phyloP scores from a whole-genome alignment of 1,284 basidiomycete species.

The Sphaerobolus stellatus region DNA sequence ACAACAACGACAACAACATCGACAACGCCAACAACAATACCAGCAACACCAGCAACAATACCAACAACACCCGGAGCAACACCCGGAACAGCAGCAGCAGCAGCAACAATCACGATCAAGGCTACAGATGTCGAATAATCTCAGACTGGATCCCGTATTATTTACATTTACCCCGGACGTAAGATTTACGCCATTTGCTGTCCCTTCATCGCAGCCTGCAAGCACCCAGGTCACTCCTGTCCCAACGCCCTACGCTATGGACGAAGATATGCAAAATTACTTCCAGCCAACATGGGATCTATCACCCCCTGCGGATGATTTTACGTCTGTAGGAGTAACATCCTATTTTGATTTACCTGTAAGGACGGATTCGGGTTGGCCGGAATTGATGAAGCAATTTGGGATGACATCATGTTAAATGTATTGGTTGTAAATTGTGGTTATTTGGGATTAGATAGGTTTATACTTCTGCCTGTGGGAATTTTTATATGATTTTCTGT shows the following conservation, averaged over 20 bases:
- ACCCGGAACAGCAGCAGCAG: too few species aligned
- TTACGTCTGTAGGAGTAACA: not conserved
- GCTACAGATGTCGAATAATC: too few species aligned
- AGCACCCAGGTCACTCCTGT: not conserved
- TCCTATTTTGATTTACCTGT: conserved; percentile 3
- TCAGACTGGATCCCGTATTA: too few species aligned
- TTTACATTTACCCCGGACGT: too few species aligned
- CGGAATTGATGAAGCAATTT: conserved; percentile 8
- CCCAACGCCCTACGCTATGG: not conserved
- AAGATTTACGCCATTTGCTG: not conserved
- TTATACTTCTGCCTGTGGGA: not conserved
- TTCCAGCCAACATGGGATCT: not conserved
- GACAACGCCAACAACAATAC: too few species aligned
- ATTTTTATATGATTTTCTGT: not conserved
- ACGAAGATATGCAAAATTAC: not conserved
- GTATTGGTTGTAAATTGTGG: too few species aligned
- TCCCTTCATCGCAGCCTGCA: not conserved
- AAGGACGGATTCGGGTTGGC: conserved; percentile 12
- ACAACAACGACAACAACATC: too few species aligned
- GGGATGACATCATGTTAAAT: too few species aligned
- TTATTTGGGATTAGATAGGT: too few species aligned
- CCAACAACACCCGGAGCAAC: too few species aligned
- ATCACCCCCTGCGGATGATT: not conserved
- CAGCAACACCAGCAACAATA: too few species aligned
- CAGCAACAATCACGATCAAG: too few species aligned